Base-by-base conservation (phyloP, 2,329 filamentous ascomycete species). In the Daldinia eschscholtzii region DNA sequence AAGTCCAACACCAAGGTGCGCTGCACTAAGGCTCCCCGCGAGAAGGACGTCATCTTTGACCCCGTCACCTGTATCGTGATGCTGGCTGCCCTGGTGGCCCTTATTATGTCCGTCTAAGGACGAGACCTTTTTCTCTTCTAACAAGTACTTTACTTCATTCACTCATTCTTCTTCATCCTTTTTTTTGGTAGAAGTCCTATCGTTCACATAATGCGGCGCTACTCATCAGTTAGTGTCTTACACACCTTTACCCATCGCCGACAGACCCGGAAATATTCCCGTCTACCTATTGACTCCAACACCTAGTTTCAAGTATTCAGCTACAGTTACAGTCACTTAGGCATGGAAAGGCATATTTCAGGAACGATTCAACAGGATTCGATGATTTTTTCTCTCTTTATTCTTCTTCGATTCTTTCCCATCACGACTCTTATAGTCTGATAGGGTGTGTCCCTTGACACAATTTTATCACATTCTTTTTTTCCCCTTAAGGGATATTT, bases 71-170 rank as follows among this genome's bases (percentile, higher is more conserved):
- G 46, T 37, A n/a, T 57, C 3, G 30, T 67, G 18, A 58, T 67
- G 59, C 18, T 62, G 4, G 41, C 28, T 13, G 56, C 53, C 3
- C 44, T 52, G 10, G 23, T 62, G 9, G 50, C 59, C 30, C 4
- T 58, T 10, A 1, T 23, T 23, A 15, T 61, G 6, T 35, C 28
- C 10, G 44, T 64, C 61, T 64, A 55, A 39, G n/a, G 35, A 26
- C 35, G 2, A 39, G 35, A 13, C 10, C 30, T 33, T 15, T 37
- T 37, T 39, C 35, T 39, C 4, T 39, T 39, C 33, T 35, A 9
- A 35, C 33, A 9, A 35, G 33, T 9, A 35, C 33, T 35, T 35
- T 35, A 6, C 3, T 35, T 35, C 9, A 33, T 9, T 33, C 9
- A 33, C 33, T 7, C 10, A 35, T 10, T 35, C 30, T 39, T 39